These are phyloP conservation scores for Phytophthora hybrid DNA, from an alignment of 352 stramenopile genomes.

Conservation along the genomic window DNA sequence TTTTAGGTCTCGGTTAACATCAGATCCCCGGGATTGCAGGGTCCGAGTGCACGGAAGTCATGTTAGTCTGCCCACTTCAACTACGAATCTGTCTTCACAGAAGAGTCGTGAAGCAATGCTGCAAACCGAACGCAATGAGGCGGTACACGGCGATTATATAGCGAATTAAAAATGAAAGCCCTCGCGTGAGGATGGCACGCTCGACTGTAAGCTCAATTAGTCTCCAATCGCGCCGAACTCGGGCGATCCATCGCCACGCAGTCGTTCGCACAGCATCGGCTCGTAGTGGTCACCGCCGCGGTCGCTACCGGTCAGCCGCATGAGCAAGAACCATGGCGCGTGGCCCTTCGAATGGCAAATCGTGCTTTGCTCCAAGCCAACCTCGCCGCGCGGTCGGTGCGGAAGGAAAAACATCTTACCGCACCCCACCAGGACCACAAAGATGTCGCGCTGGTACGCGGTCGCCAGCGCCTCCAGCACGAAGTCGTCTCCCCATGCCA, in stretches of 20 bases:
- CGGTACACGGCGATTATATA: conserved; percentile 34
- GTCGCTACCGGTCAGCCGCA: conserved; percentile 87
- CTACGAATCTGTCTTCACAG: no score
- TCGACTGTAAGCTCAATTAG: conserved; percentile 29
- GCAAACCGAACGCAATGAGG: not conserved
- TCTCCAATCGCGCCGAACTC: conserved; percentile 89
- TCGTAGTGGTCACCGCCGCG: conserved; percentile 90
- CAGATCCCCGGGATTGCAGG: no score
- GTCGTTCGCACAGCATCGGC: conserved; percentile 85
- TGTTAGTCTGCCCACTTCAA: not conserved
- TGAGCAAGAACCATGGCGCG: conserved; percentile 89
- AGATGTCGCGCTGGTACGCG: conserved; percentile 89
- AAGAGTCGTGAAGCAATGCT: not conserved
- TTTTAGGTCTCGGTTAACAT: no score
- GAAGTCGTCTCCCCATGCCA: conserved; percentile 91
- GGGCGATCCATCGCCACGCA: conserved; percentile 82
- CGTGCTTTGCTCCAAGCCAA: conserved; percentile 47
- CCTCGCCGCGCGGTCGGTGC: conserved; percentile 66
- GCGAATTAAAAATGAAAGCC: conserved; percentile 38
- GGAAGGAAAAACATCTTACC: conserved; percentile 92
- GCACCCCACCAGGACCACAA: conserved; percentile 87
- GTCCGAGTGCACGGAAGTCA: no score
- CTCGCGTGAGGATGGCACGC: conserved; percentile 1
- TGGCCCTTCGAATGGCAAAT: conserved; percentile 80
- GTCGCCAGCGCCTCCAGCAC: conserved; percentile 86